These are phyloP conservation scores for Hypoxylon trugodes DNA, from an alignment of 495 filamentous ascomycete genomes.

Conservation along the genomic window DNA sequence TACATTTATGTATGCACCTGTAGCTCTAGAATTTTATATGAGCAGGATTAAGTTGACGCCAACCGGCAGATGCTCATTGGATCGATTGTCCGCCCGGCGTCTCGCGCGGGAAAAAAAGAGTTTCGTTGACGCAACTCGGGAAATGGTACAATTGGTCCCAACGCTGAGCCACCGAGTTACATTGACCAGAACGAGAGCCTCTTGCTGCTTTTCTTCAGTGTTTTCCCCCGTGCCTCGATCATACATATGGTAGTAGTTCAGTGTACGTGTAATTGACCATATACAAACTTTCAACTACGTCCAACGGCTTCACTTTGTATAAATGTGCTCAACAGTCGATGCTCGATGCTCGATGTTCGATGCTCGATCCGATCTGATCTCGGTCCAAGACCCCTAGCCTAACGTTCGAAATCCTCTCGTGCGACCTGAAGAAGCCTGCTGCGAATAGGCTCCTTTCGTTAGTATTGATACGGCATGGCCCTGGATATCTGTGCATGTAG, in stretches of 20 bases:
- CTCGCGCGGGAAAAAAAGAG: slow-evolving; percentile 40
- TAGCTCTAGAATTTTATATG: slow-evolving; percentile 16
- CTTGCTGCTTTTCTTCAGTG: slow-evolving; percentile 5
- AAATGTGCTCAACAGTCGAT: background rate
- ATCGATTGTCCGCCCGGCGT: slow-evolving; percentile 38
- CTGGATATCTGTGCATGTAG: slow-evolving; percentile 8
- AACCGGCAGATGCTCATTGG: slow-evolving; percentile 41
- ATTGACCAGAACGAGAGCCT: slow-evolving; percentile 13
- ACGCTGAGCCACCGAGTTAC: slow-evolving; percentile 26
- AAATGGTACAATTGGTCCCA: slow-evolving; percentile 38
- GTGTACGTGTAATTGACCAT: background rate
- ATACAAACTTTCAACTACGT: background rate
- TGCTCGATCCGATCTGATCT: background rate
- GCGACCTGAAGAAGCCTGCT: slow-evolving; percentile 17
- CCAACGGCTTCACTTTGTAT: slow-evolving; percentile 5
- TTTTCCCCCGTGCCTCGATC: slow-evolving; percentile 14
- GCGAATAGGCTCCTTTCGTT: slow-evolving; percentile 21
- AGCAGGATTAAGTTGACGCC: slow-evolving; percentile 32
- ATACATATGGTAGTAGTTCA: slow-evolving; percentile 21
- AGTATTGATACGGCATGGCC: slow-evolving; percentile 31
- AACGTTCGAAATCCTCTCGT: slow-evolving; percentile 20
- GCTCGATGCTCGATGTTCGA: background rate
- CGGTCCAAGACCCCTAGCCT: slow-evolving; percentile 23
- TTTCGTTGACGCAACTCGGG: slow-evolving; percentile 36
- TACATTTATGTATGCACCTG: slow-evolving; percentile 10